Conservation (phyloP, 163 green algal species). For the Smithsoniella earleae region DNA sequence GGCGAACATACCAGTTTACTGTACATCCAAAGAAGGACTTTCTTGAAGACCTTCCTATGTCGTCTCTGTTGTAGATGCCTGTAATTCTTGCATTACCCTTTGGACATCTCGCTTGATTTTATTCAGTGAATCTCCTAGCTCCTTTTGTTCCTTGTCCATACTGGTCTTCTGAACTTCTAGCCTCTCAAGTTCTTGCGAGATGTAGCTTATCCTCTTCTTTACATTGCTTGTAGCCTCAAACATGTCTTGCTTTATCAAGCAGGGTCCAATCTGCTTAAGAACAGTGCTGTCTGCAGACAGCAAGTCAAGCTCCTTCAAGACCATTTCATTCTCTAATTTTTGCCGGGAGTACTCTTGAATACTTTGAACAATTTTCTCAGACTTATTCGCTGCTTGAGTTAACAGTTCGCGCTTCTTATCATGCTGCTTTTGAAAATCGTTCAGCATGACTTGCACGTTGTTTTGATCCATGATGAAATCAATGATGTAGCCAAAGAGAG, state of each 20-base stretch:
- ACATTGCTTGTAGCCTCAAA: conserved; percentile 31
- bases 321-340: conserved; percentile 25
- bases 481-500: too few relatives aligned
- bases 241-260: conserved; percentile 27
- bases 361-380: conserved; percentile 13
- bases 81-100: neutral
- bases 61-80: too few relatives aligned
- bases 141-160: conserved; percentile 15
- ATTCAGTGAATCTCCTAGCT: neutral
- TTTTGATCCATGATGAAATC: too few relatives aligned
- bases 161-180: conserved; percentile 5
- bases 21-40: too few relatives aligned
- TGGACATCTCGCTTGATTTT: conserved; percentile 10
- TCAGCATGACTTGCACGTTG: neutral
- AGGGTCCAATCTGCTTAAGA: conserved; percentile 23
- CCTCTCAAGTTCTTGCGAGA: neutral
- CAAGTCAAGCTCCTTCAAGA: conserved; percentile 18
- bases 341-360: conserved; percentile 22
- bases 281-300: conserved; percentile 6
- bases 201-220: conserved; percentile 27
- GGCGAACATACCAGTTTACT: too few relatives aligned
- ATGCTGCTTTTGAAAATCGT: conserved; percentile 10
- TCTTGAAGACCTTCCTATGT: too few relatives aligned
- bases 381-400: neutral
- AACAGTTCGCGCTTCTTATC: conserved; percentile 19